Base-by-base conservation (phyloP, 2,329 filamentous ascomycete species). In the Colletotrichum tofieldiae region DNA sequence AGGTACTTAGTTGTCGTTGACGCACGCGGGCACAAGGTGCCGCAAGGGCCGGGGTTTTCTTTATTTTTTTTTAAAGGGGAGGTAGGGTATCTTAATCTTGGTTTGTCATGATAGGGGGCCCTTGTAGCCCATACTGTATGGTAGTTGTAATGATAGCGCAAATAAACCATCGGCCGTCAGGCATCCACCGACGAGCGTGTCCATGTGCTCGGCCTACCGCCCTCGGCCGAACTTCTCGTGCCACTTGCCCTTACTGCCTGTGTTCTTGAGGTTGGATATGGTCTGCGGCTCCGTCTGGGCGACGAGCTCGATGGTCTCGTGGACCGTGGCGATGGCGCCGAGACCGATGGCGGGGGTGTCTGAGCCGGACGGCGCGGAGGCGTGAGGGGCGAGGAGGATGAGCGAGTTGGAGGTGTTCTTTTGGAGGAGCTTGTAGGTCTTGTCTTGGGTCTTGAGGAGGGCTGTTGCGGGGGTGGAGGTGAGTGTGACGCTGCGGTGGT, bases 321-420 rank as follows among this genome's bases (percentile, higher is more conserved):
- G 89, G 35, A 91, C 81, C 1, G 87, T 91, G 11, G 88, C 84
- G 26, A 92, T 82, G 12, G 86, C 82, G 51, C 82, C 82, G 2
- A 92, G 75, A 14, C 83, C 82, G 1, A 80, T 16, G 35, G 37
- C 45, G 58, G 71, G 67, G n/a, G 61, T 58, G 18, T 67, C 9
- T 80, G 73, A 20, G 70, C 66, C 35, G 69, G 73, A 2, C 60
- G 61, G 5, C 1, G 66, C 47, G 7, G 76, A 56, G 29, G 76
- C 73, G 11, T 76, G 74, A 3, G 85, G 81, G 35, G 82, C 78
- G 41, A 92, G 82, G 3, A 92, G 79, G 76, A 92, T 87, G 58
- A 92, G 84, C n/a, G 88, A 87, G 77, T 92, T 92, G 56, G 90
- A 92, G 0, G 90, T 92, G 78, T 92, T 92, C 78, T 92, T 92